These are phyloP conservation scores for Colletotrichum acutatum DNA, from an alignment of 2,329 filamentous ascomycete species.

Conservation along the genomic window DNA sequence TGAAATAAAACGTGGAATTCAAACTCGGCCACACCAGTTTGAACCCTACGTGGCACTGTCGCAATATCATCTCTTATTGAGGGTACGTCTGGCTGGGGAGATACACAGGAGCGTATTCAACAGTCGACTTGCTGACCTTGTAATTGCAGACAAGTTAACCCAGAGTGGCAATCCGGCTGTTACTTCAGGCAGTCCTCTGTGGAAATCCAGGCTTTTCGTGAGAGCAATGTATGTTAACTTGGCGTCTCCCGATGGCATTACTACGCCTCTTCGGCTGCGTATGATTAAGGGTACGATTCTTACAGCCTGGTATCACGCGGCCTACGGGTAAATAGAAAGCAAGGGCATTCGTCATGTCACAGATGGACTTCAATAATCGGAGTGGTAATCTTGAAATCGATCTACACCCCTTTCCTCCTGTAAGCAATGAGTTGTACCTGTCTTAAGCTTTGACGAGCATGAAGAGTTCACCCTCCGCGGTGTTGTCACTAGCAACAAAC, in stretches of 20 bases:
- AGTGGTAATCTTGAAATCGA: too few species aligned
- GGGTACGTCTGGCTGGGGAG: too few species aligned
- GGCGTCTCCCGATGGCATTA: background rate
- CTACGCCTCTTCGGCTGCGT: background rate
- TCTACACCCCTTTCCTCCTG: too few species aligned
- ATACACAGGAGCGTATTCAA: too few species aligned
- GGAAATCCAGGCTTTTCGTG: background rate
- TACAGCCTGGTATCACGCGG: background rate
- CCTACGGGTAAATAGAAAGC: too few species aligned
- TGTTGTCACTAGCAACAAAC: conserved; percentile 41
- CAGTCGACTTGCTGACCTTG: background rate
- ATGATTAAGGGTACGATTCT: background rate
- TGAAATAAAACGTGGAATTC: too few species aligned
- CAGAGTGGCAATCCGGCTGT: background rate
- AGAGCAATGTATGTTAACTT: background rate
- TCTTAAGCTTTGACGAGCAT: conserved; percentile 26
- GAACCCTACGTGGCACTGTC: background rate
- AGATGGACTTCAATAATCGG: too few species aligned
- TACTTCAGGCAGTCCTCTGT: background rate
- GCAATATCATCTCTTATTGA: background rate
- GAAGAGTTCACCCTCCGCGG: conserved; percentile 39
- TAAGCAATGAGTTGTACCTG: too few species aligned
- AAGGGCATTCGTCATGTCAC: too few species aligned
- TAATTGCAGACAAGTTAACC: background rate
- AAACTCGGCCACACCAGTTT: too few species aligned